These are phyloP conservation scores for Gilbertella persicaria DNA, from an alignment of 371 early-diverging fungal species.

Conservation along the genomic window DNA sequence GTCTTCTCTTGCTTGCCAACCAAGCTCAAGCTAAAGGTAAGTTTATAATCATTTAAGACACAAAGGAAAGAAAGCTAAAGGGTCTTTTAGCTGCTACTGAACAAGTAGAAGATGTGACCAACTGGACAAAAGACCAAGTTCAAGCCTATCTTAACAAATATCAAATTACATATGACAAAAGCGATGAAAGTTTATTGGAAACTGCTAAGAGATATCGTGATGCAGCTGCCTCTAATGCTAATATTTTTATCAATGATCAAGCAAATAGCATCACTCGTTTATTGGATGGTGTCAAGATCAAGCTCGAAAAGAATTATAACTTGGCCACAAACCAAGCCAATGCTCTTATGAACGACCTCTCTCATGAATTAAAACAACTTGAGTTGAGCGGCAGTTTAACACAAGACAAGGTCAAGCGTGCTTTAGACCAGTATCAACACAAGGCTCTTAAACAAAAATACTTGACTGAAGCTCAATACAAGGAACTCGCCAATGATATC, in stretches of 20 bases:
- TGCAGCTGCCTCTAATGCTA: conserved; percentile 32
- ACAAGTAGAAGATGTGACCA: conserved; percentile 19
- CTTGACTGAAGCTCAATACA: conserved; percentile 39
- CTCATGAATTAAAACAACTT: conserved; percentile 35
- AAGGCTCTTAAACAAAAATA: conserved; percentile 30
- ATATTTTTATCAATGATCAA: conserved; percentile 25
- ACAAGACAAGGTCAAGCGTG: conserved; percentile 28
- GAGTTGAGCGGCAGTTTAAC: conserved; percentile 42
- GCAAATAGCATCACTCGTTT: conserved; percentile 33
- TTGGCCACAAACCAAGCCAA: conserved; percentile 25
- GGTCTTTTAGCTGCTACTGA: neutral
- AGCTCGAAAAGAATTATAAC: conserved; percentile 34
- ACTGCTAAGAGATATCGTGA: conserved; percentile 41
- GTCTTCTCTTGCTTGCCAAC: conserved; percentile 15
- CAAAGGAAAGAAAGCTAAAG: neutral
- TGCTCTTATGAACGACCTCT: conserved; percentile 24
- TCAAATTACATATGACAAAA: conserved; percentile 36
- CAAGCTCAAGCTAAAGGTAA: conserved; percentile 27
- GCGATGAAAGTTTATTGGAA: conserved; percentile 22
- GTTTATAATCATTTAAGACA: neutral
- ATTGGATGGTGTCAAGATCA: conserved; percentile 31
- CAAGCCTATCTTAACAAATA: conserved; percentile 32
- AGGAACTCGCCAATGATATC: conserved; percentile 33
- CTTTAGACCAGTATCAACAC: conserved; percentile 33
- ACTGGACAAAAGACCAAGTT: conserved; percentile 33